These are phyloP conservation scores for Trichopus zeylanicus DNA, from an alignment of 116 monocot genomes.

Conservation along the genomic window DNA sequence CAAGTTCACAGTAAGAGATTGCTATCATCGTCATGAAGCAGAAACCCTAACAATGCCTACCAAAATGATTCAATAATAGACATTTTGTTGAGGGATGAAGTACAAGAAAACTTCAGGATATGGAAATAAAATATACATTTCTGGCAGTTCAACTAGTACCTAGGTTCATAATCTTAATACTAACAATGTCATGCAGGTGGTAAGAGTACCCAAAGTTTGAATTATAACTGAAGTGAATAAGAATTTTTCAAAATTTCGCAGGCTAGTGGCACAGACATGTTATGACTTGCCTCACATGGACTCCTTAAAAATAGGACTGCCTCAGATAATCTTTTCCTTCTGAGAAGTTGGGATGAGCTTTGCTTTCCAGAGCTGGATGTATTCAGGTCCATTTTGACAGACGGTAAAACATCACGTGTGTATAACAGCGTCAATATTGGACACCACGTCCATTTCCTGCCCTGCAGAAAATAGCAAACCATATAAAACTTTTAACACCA, in stretches of 20 bases:
- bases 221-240: not conserved
- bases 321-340: conserved; percentile 46
- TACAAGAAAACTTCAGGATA: not conserved
- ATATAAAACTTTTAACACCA: too few species aligned
- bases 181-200: not conserved
- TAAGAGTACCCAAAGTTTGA: not conserved
- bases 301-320: conserved; percentile 26
- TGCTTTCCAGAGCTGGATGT: conserved; percentile 12
- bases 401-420: conserved; percentile 12
- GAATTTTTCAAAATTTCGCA: not conserved
- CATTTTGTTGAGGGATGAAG: not conserved
- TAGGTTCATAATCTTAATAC: not conserved
- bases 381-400: conserved; percentile 11
- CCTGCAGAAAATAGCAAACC: conserved; percentile 1
- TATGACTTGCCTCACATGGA: conserved; percentile 42
- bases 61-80: too few species aligned
- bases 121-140: not conserved
- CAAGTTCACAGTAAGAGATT: too few species aligned
- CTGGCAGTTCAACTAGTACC: not conserved
- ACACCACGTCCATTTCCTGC: conserved; percentile 4
- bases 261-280: not conserved
- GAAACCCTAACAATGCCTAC: too few species aligned
- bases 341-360: conserved; percentile 10
- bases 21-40: too few species aligned
- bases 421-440: conserved; percentile 17